Evolutionary conservation across 108 stramenopile species (phyloP), one percentile per base, ranked within the genome.

Genomic region (Parmales sp.): DNA sequence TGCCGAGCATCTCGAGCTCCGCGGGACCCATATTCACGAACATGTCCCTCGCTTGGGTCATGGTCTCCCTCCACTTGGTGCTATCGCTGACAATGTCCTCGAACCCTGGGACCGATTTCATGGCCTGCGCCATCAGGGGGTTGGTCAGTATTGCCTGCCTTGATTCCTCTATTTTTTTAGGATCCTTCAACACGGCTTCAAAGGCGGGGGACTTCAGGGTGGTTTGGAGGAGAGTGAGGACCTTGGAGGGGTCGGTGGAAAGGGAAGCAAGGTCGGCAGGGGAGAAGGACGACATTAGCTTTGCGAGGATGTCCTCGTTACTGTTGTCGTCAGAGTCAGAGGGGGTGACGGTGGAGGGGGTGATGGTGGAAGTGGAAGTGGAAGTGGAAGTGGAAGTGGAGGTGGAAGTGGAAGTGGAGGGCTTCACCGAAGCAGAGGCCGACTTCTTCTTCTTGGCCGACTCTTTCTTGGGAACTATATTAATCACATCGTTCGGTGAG

Each of bases 201-300:
- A 91, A 85, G 67, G 88, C 80, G 39, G 88, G 88, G 16, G 78
- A 80, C 64, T 86, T 81, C 80, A 87, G 82, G 77, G 88, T 76
- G 37, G 77, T 63, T 39, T 77, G 72, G 75, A 84, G 81, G 44
- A 69, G 43, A 37, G 63, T 39, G 39, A 65, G 22, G 65, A 22
- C 45, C 51, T 72, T 43, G 3, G 65, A 22, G 37, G 45, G 36
- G 63, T 18, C 29, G 63, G 38, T 9, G n/a, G 51, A 38, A 36
- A 20, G 54, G 54, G n/a, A n/a, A n/a, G n/a, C n/a, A n/a, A 34
- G 26, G 31, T 5, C 6, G 54, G n/a, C 31, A 60, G 26, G 28
- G 9, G 28, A 60, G 11, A 34, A 60, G 54, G 49, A 50, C 6
- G 6, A 50, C 8, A 43, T 13, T 16, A 16, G 11, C 41, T 13